These are phyloP conservation scores for Auriculariales sp. DNA, from an alignment of 768 basidiomycete species.

Conservation along the genomic window DNA sequence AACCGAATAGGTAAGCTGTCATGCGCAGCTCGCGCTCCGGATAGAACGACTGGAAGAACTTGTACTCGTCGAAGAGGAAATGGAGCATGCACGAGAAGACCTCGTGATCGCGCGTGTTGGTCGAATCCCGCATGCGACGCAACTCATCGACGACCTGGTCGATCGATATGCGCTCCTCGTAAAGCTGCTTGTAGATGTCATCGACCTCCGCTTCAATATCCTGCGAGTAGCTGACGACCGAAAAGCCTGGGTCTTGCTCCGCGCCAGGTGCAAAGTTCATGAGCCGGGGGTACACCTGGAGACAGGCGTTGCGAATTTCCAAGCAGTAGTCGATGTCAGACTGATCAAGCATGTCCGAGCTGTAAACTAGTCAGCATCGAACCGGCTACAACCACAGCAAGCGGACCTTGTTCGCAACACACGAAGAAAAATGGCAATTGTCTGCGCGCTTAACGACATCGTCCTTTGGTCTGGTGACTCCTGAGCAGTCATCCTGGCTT, in stretches of 20 bases:
- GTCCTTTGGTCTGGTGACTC: slow-evolving; percentile 45
- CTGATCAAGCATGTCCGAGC: slow-evolving; percentile 58
- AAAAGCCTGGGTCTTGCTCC: slow-evolving; percentile 82
- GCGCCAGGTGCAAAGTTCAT: slow-evolving; percentile 83
- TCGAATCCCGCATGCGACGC: slow-evolving; percentile 70
- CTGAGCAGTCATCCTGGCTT: slow-evolving; percentile 48
- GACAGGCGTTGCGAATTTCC: slow-evolving; percentile 81
- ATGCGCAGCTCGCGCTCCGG: slow-evolving; percentile 87
- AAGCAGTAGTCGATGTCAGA: slow-evolving; percentile 76
- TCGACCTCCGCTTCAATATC: slow-evolving; percentile 93
- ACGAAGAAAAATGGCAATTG: slow-evolving; percentile 84
- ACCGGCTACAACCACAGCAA: background rate
- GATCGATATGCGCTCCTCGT: slow-evolving; percentile 85
- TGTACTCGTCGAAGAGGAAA: slow-evolving; percentile 99
- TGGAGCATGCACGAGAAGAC: slow-evolving; percentile 99
- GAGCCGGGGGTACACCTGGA: slow-evolving; percentile 90
- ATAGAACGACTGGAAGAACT: slow-evolving; percentile 95
- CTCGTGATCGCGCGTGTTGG: slow-evolving; percentile 77
- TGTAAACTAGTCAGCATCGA: slow-evolving; percentile 15
- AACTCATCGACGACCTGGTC: slow-evolving; percentile 88
- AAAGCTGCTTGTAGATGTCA: slow-evolving; percentile 94
- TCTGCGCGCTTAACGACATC: slow-evolving; percentile 75
- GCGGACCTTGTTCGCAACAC: slow-evolving; percentile 72
- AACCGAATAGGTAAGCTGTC: slow-evolving; percentile 93
- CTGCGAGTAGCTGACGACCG: slow-evolving; percentile 71